Evolutionary conservation across 768 basidiomycete species (phyloP), one percentile per base, ranked within the genome.

Genomic region (Collybia sp.): DNA sequence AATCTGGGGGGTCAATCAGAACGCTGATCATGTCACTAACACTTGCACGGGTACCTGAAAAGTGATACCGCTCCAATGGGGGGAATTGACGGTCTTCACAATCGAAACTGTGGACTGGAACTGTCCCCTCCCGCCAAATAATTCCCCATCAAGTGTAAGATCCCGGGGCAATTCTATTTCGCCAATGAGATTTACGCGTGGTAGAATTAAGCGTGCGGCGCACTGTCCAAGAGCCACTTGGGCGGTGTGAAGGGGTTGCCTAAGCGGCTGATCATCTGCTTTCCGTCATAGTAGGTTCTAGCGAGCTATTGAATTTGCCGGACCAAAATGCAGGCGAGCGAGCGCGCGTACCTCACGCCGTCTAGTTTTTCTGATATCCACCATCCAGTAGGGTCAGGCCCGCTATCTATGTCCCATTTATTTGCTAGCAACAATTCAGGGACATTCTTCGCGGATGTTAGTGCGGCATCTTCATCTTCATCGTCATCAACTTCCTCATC

Each of bases 351-450:
- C 79, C 79, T 64, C 30, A 82, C 78, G 46, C 80, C 79, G 58
- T 82, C 80, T 41, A 82, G 54, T 55, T 82, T 81, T 53, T 82
- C 79, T 2, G 76, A 79, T 25, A 80, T 71, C 76, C 76, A 80
- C 77, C 77, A 82, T 1, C 77, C 78, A 12, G 70, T 69, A 1
- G 78, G 78, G 53, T 82, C 79, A 15, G 65, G 63, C 0, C 77
- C 77, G 18, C 53, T 74, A 12, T 77, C 76, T 2, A 78, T 46
- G 43, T 80, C 77, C 78, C 77, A 80, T 43, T 78, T 79, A 49
- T 71, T 72, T 0, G 80, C 80, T 1, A 82, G 62, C 43, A 82
- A 60, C 1, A 82, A 59, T 8, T 69, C 69, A 9, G 76, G 76
- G 2, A 69, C 60, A 9, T 52, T 55, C 52, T 73, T 74, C 30